A percentile compares a stretch with the other conserved stretches of the same genome.
Conservation (phyloP, 2,329 filamentous ascomycete species). For the Curvularia verruculosa region DNA sequence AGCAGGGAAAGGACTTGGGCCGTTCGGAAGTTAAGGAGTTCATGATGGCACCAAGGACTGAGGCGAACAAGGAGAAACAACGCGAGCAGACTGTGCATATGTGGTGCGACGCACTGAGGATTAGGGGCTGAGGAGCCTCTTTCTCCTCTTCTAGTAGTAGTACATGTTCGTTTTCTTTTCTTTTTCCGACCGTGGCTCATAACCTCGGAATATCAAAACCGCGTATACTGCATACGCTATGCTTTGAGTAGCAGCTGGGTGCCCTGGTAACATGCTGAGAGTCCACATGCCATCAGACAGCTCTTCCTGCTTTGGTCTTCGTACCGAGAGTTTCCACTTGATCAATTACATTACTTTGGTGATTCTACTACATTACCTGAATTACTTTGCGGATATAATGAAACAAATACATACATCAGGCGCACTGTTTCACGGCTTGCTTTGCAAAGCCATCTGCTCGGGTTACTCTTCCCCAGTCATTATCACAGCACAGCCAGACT, state of each 20-base stretch:
- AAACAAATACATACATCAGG: not conserved
- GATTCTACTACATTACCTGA: not conserved
- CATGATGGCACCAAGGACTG: conserved; percentile 28
- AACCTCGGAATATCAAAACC: not conserved
- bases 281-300: not conserved
- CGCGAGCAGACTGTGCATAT: conserved; percentile 35
- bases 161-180: not conserved
- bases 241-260: not conserved
- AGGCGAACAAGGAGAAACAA: conserved; percentile 12
- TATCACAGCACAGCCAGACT: not conserved
- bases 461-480: not conserved
- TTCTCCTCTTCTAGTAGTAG: too few species aligned
- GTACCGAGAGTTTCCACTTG: not conserved
- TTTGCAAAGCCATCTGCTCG: not conserved
- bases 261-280: not conserved
- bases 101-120: conserved; percentile 43
- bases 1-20: conserved; percentile 30
- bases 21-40: conserved; percentile 34
- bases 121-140: conserved; percentile 28
- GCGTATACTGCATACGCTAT: not conserved
- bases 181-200: too few species aligned
- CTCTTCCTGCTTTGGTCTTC: not conserved
- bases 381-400: not conserved
- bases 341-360: not conserved
- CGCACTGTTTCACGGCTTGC: not conserved